Conservation (phyloP, 2,329 filamentous ascomycete species). For the Colletotrichum sp. region DNA sequence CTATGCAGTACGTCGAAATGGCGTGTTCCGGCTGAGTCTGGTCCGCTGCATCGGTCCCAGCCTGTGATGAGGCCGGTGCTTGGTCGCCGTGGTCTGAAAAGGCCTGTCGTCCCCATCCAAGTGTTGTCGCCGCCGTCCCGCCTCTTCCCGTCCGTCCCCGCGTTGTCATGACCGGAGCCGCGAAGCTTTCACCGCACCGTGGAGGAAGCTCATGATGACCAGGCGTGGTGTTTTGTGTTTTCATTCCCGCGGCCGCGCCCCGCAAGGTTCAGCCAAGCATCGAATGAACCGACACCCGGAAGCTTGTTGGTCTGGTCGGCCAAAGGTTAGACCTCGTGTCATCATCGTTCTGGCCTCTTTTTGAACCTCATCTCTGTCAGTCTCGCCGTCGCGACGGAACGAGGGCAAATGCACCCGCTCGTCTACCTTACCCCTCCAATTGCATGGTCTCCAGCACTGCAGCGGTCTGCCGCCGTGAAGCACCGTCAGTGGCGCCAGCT, state of each 20-base stretch:
- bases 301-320: neutral
- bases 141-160: neutral
- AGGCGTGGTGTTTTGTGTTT: neutral
- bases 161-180: neutral
- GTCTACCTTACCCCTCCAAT: neutral
- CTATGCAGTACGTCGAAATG: neutral
- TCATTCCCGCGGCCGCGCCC: neutral
- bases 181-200: neutral
- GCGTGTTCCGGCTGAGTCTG: neutral
- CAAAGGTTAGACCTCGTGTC: neutral
- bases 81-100: neutral
- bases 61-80: neutral
- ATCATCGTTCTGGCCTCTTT: neutral
- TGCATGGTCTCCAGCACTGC: neutral
- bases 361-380: neutral
- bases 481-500: constrained; percentile 12
- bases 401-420: neutral
- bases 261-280: neutral
- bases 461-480: neutral
- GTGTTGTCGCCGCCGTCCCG: neutral
- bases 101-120: neutral
- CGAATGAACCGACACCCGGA: neutral
- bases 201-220: neutral
- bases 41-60: neutral
- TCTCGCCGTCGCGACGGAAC: neutral